Evolutionary conservation across 202 grass and related monocot genomes (phyloP).

Genomic region (Panicum virgatum): DNA sequence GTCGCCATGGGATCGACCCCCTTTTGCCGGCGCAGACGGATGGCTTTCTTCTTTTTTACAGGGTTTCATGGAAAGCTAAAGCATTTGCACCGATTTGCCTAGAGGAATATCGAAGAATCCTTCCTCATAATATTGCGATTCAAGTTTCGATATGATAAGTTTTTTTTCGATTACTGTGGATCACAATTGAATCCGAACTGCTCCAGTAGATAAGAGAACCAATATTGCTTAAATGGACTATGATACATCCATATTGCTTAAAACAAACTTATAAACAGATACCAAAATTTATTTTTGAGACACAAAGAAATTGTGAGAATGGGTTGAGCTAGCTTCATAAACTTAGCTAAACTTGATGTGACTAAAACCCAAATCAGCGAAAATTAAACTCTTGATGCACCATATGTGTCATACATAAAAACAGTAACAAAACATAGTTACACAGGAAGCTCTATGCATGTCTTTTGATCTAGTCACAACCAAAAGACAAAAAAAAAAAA

Average conservation of each 20-base stretch:
- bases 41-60: constrained; percentile 7
- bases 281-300: background rate
- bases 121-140: too few species aligned
- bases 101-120: background rate
- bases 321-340: background rate
- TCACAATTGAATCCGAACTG: too few species aligned
- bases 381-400: background rate
- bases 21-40: background rate
- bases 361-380: background rate
- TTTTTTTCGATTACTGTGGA: too few species aligned
- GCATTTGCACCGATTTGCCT: background rate
- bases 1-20: background rate
- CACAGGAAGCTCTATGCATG: background rate
- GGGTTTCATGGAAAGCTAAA: background rate
- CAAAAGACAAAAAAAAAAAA: background rate
- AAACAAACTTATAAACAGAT: background rate
- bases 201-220: too few species aligned
- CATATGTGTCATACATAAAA: background rate
- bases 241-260: background rate
- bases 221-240: background rate
- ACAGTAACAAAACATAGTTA: background rate
- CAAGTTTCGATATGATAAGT: too few species aligned
- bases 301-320: background rate
- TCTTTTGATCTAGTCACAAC: background rate
- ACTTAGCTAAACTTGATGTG: background rate